Percentiles rank a stretch among this genome's conserved stretches.
phyloP scores from a whole-genome alignment of 345 rosid species.

The Physaria fendleri region DNA sequence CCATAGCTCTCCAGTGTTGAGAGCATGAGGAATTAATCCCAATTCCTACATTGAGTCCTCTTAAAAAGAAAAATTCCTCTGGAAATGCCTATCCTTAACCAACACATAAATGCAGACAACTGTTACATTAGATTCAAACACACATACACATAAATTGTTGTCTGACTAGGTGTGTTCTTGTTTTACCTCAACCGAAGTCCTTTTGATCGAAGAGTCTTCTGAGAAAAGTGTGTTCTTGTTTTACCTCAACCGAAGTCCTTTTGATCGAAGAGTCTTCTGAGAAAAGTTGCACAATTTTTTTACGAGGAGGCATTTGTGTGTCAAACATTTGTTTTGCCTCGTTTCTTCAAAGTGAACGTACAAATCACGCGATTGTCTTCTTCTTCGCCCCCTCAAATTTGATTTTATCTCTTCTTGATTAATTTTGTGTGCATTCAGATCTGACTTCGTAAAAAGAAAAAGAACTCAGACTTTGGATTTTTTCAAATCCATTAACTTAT shows the following conservation, averaged over 20 bases:
- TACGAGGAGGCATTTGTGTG: conserved; percentile 80
- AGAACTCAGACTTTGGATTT: too few relatives aligned
- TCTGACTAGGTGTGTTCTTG: background rate
- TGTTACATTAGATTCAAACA: background rate
- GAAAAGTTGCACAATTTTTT: conserved; percentile 66
- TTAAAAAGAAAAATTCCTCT: conserved; percentile 78
- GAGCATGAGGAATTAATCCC: conserved; percentile 82
- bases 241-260: too few relatives aligned
- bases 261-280: too few relatives aligned
- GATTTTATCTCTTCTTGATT: too few relatives aligned
- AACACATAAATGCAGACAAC: background rate
- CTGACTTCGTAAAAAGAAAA: too few relatives aligned
- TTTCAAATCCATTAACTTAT: too few relatives aligned
- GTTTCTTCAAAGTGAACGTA: too few relatives aligned
- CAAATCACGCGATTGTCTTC: too few relatives aligned
- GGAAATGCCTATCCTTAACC: conserved; percentile 64
- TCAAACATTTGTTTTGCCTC: conserved; percentile 90
- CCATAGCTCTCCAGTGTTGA: conserved; percentile 83
- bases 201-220: conserved; percentile 73
- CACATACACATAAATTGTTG: too few relatives aligned
- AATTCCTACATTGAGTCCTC: conserved; percentile 92
- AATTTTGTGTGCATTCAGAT: too few relatives aligned
- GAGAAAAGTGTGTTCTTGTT: too few relatives aligned
- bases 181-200: conserved; percentile 66
- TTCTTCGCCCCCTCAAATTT: too few relatives aligned